phyloP scores from a whole-genome alignment of 2,329 filamentous ascomycete species.

The Phaeosphaeriaceae sp. region DNA sequence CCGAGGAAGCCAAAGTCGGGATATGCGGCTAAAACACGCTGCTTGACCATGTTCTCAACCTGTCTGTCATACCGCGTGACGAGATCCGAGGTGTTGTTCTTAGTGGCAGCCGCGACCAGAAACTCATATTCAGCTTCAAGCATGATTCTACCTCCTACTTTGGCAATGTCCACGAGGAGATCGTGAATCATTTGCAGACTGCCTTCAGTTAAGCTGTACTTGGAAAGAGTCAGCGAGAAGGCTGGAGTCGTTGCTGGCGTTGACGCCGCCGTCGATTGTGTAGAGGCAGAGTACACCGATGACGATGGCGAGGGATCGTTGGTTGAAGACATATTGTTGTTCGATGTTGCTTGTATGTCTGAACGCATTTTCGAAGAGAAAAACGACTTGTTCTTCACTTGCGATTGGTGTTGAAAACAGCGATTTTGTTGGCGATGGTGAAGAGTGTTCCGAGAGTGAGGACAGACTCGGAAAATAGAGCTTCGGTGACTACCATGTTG shows the following conservation, averaged over 20 bases:
- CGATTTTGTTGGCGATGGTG: neutral
- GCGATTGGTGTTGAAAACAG: neutral
- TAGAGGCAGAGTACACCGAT: neutral
- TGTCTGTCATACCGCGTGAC: slow-evolving; percentile 64
- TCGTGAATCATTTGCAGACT: slow-evolving; percentile 24
- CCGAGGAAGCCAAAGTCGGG: slow-evolving; percentile 53
- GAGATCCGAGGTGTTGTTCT: slow-evolving; percentile 56
- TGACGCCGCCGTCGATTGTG: slow-evolving; percentile 12
- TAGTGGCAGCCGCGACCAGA: slow-evolving; percentile 26
- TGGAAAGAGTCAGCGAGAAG: slow-evolving; percentile 19
- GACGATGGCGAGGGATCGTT: neutral
- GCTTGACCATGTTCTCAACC: slow-evolving; percentile 59
- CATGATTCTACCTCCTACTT: slow-evolving; percentile 42
- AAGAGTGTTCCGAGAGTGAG: neutral
- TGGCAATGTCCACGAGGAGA: slow-evolving; percentile 33
- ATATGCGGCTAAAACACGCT: slow-evolving; percentile 52
- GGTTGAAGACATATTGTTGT: neutral
- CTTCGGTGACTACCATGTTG: neutral
- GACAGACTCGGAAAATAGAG: neutral
- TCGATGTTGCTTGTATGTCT: neutral
- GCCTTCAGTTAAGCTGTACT: slow-evolving; percentile 20
- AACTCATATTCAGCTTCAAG: slow-evolving; percentile 36
- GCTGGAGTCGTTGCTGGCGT: slow-evolving; percentile 21
- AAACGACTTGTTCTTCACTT: neutral
- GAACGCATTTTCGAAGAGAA: too few relatives aligned